These are phyloP conservation scores for Aureobasidium uvarum DNA, from an alignment of 2,329 filamentous ascomycete genomes.

Conservation along the genomic window DNA sequence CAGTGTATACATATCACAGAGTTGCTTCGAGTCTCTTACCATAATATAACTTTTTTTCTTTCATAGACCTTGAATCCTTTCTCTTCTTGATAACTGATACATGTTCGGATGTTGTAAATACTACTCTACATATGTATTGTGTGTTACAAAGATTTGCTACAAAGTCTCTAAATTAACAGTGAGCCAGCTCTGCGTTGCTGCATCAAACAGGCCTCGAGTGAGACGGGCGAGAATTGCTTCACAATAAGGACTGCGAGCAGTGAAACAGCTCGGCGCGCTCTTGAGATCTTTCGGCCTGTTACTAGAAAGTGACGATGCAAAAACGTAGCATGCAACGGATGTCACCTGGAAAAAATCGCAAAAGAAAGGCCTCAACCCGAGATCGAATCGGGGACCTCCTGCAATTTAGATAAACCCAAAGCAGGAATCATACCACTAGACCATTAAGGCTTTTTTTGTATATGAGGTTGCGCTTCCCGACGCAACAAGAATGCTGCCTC, in stretches of 20 bases:
- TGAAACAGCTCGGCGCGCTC: too few species aligned
- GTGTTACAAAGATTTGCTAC: too few species aligned
- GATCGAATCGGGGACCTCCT: conserved; percentile 23
- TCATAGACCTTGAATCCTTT: too few species aligned
- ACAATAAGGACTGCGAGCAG: too few species aligned
- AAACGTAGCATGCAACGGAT: not conserved
- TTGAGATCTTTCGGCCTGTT: too few species aligned
- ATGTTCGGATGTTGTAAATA: too few species aligned
- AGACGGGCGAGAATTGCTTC: too few species aligned
- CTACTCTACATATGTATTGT: too few species aligned
- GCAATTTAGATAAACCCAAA: conserved; percentile 21
- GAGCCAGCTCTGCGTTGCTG: too few species aligned
- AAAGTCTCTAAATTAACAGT: too few species aligned
- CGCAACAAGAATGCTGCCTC: not conserved
- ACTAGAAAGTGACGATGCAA: not conserved
- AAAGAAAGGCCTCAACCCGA: conserved; percentile 21
- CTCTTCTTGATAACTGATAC: too few species aligned
- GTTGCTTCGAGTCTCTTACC: not conserved
- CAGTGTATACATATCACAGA: not conserved
- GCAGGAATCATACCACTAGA: conserved; percentile 25
- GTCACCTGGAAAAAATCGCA: not conserved
- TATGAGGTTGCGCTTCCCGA: not conserved
- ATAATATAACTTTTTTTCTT: not conserved
- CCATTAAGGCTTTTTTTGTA: conserved; percentile 15
- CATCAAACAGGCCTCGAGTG: too few species aligned